A percentile compares a stretch with the other conserved stretches of the same genome.
These are phyloP conservation scores for Penicillium brevicompactum DNA, from an alignment of 2,329 filamentous ascomycete species.

Conservation along the genomic window DNA sequence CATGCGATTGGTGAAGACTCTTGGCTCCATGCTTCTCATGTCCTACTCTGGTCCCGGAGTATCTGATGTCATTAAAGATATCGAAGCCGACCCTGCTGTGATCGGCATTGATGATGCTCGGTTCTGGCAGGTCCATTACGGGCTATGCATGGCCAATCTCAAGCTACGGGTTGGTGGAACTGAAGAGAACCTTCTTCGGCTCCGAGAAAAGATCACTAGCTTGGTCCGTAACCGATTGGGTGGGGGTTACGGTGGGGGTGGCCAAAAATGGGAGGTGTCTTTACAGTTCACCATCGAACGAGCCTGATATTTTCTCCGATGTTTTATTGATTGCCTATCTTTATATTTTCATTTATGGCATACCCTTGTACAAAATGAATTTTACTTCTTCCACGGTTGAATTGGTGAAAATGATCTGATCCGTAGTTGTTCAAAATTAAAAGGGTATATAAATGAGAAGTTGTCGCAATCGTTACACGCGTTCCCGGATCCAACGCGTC, in stretches of 20 bases:
- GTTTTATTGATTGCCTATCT: not conserved
- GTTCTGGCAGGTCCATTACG: slow-evolving; percentile 99
- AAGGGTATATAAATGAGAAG: not conserved
- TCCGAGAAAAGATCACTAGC: slow-evolving; percentile 75
- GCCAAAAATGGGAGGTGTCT: slow-evolving; percentile 89
- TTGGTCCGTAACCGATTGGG: slow-evolving; percentile 84
- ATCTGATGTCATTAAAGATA: slow-evolving; percentile 76
- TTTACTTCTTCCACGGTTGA: not conserved
- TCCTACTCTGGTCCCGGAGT: slow-evolving; percentile 69
- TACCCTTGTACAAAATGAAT: slow-evolving; percentile 3
- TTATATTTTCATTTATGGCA: not conserved
- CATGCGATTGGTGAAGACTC: slow-evolving; percentile 76
- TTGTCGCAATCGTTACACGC: not conserved
- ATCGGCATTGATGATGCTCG: slow-evolving; percentile 82
- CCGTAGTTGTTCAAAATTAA: not conserved
- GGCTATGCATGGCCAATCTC: slow-evolving; percentile 91
- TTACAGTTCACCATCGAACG: slow-evolving; percentile 70
- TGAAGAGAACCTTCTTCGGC: slow-evolving; percentile 69
- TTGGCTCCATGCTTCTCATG: slow-evolving; percentile 96
- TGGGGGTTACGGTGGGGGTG: slow-evolving; percentile 79
- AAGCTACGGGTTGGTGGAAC: slow-evolving; percentile 74
- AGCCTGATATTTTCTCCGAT: slow-evolving; percentile 29
- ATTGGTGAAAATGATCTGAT: not conserved
- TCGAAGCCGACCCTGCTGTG: slow-evolving; percentile 77
- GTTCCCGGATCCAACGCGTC: not conserved